These are phyloP conservation scores for Cercospora sesami DNA, from an alignment of 2,329 filamentous ascomycete species.

Conservation along the genomic window DNA sequence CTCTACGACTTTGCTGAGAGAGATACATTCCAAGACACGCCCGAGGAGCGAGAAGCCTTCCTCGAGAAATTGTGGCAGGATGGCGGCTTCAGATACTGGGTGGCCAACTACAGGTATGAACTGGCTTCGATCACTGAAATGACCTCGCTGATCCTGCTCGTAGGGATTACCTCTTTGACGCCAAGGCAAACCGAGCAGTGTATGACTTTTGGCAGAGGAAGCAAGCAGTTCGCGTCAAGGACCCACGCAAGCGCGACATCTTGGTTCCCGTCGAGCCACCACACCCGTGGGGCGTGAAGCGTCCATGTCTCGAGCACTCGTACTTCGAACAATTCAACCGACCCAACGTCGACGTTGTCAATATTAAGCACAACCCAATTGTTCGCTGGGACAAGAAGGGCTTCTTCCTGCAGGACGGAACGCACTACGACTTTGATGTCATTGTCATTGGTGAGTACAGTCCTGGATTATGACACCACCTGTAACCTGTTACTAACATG, in stretches of 20 bases:
- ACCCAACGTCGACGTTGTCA: constrained; percentile 36
- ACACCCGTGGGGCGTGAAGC: constrained; percentile 49
- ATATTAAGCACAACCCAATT: constrained; percentile 34
- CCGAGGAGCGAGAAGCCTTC: constrained; percentile 45
- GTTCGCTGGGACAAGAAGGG: constrained; percentile 29
- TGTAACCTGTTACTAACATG: constrained; percentile 14
- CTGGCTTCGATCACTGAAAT: not conserved
- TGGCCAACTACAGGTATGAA: constrained; percentile 22
- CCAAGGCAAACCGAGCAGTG: constrained; percentile 23
- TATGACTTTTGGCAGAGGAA: constrained; percentile 61
- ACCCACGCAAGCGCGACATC: constrained; percentile 53
- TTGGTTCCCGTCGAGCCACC: constrained; percentile 53
- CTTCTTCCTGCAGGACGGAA: constrained; percentile 29
- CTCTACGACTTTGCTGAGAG: constrained; percentile 56
- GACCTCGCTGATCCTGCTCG: not conserved
- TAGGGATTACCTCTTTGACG: constrained; percentile 15
- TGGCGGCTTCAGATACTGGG: constrained; percentile 26
- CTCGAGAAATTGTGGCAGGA: constrained; percentile 25
- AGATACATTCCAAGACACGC: constrained; percentile 51
- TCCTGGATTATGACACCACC: not conserved
- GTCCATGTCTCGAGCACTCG: constrained; percentile 47
- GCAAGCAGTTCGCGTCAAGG: constrained; percentile 51
- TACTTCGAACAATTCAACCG: constrained; percentile 50
- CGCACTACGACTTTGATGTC: constrained; percentile 44
- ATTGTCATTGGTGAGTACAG: constrained; percentile 21